Evolutionary conservation across 2,329 filamentous ascomycete species (phyloP).

Genomic region (Sporothrix humicola): DNA sequence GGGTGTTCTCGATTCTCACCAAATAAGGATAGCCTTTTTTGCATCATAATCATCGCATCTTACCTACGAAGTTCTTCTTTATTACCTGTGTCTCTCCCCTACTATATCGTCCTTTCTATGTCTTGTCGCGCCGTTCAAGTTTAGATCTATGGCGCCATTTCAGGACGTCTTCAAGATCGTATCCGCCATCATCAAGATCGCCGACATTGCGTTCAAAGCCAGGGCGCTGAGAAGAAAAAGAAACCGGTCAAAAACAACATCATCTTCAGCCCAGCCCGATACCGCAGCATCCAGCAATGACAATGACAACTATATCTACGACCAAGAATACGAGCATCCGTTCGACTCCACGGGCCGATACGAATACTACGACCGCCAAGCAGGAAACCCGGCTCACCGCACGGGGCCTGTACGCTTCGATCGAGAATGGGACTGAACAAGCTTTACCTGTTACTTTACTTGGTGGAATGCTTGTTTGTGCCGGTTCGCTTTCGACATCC

Average conservation of each 20-base stretch:
- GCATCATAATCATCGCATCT: background rate
- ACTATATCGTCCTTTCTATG: background rate
- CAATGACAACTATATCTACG: background rate
- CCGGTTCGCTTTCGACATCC: slow-evolving; percentile 25
- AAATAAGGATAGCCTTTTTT: background rate
- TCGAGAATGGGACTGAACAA: slow-evolving; percentile 12
- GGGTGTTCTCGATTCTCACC: background rate
- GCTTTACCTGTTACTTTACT: slow-evolving; percentile 23
- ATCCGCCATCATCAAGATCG: slow-evolving; percentile 5
- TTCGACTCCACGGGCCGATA: background rate
- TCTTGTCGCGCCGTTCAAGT: background rate
- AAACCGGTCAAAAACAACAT: background rate
- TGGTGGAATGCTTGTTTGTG: background rate
- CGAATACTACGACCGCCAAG: background rate
- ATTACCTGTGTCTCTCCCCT: background rate
- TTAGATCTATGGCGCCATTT: slow-evolving; percentile 4
- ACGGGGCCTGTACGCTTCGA: background rate
- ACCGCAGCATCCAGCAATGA: background rate
- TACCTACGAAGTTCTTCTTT: background rate
- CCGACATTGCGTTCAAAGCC: slow-evolving; percentile 14
- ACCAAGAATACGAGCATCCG: slow-evolving; percentile 9
- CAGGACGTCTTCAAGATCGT: slow-evolving; percentile 8
- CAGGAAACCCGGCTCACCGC: background rate
- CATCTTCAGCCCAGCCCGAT: background rate
- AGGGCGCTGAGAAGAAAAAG: background rate